Conservation (phyloP, 2,329 filamentous ascomycete genomes). For the Ophiostoma himal-ulmi region DNA sequence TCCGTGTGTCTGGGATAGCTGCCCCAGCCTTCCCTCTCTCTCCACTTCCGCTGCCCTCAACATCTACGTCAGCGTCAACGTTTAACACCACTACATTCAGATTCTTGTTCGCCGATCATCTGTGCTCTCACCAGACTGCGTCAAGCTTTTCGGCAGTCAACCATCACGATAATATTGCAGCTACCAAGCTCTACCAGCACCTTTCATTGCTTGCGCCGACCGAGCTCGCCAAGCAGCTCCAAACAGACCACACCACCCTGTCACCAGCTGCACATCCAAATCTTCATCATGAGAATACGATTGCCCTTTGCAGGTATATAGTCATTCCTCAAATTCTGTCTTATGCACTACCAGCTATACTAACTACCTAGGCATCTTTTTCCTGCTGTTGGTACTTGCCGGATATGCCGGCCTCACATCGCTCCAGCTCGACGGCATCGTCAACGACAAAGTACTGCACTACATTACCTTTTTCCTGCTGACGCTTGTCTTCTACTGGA, state of each 20-base stretch:
- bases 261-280: background rate
- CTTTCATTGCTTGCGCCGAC: background rate
- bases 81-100: background rate
- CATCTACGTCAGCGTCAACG: background rate
- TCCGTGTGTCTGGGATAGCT: slow-evolving; percentile 4
- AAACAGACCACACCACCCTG: slow-evolving; percentile 24
- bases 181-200: background rate
- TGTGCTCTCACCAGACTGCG: background rate
- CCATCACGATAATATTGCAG: background rate
- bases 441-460: slow-evolving; percentile 90
- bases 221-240: background rate
- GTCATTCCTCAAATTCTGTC: background rate
- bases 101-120: background rate
- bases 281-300: slow-evolving; percentile 66
- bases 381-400: slow-evolving; percentile 64
- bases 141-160: no score
- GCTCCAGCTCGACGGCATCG: slow-evolving; percentile 48
- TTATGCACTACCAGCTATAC: background rate
- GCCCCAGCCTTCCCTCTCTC: slow-evolving; percentile 5
- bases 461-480: slow-evolving; percentile 83
- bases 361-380: slow-evolving; percentile 53
- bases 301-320: slow-evolving; percentile 73
- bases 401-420: slow-evolving; percentile 74
- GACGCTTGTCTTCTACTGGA: slow-evolving; percentile 90
- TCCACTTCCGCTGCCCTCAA: slow-evolving; percentile 4